Conservation (phyloP, 164 flowering plant genomes). For the Piper betle region DNA sequence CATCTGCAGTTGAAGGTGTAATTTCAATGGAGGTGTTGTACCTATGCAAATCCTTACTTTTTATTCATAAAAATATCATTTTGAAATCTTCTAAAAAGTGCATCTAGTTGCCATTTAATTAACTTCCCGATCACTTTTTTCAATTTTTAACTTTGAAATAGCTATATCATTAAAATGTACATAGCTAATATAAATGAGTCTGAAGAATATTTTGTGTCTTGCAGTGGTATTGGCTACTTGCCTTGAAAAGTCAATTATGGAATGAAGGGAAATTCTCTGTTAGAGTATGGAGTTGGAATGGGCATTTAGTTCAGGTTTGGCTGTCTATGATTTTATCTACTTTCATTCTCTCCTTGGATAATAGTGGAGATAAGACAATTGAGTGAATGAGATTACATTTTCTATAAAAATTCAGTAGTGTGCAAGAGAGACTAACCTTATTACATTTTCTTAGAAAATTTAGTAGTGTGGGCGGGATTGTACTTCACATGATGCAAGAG, state of each 20-base stretch:
- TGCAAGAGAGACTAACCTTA: no score
- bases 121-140: no score
- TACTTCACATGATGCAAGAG: no score
- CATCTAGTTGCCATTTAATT: no score
- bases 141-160: neutral
- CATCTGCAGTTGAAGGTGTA: conserved; percentile 55
- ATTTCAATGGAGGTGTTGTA: conserved; percentile 59
- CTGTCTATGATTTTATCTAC: neutral
- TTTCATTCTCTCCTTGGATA: neutral
- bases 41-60: neutral
- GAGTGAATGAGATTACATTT: no score
- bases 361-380: no score
- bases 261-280: conserved; percentile 20
- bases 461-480: no score
- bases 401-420: no score
- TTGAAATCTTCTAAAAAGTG: neutral
- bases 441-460: no score
- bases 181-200: neutral
- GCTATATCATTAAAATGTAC: no score
- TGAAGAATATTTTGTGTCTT: conserved; percentile 8
- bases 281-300: conserved; percentile 80
- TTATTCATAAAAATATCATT: no score
- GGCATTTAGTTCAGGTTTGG: conserved; percentile 59
- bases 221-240: conserved; percentile 80
- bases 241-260: conserved; percentile 34